Conservation (phyloP, 805 yeast species). For the Lipomyces chichibuensis region DNA sequence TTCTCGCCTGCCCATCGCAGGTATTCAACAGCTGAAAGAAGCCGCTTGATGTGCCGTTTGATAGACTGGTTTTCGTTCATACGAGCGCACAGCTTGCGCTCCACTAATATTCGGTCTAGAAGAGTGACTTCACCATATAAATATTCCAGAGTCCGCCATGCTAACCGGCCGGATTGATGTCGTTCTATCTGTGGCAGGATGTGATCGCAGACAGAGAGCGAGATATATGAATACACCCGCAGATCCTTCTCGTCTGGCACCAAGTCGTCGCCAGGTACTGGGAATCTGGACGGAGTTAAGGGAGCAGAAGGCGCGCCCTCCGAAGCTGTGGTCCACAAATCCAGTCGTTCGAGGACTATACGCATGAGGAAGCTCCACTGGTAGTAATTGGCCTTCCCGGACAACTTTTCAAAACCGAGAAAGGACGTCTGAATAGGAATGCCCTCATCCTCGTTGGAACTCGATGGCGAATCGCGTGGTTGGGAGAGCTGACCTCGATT, state of each 20-base stretch:
- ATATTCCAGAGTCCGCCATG: constrained; percentile 18
- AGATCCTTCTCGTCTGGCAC: constrained; percentile 2
- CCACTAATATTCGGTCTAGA: constrained; percentile 16
- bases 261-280: neutral
- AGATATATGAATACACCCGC: constrained; percentile 16
- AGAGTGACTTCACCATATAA: constrained; percentile 17
- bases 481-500: neutral
- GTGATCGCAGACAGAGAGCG: constrained; percentile 14
- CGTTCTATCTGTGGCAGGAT: constrained; percentile 3
- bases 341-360: constrained; percentile 11
- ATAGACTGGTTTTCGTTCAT: constrained; percentile 8
- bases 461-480: neutral
- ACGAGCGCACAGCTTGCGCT: constrained; percentile 16
- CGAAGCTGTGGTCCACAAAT: constrained; percentile 15
- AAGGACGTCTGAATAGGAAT: constrained; percentile 10
- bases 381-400: constrained; percentile 13
- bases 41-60: constrained; percentile 4
- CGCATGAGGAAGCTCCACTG: constrained; percentile 22
- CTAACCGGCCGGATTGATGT: constrained; percentile 2
- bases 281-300: neutral
- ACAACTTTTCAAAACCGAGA: constrained; percentile 24
- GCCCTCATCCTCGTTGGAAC: neutral
- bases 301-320: neutral
- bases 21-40: constrained; percentile 17
- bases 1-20: constrained; percentile 24